Evolutionary conservation across 163 green algal species (phyloP), one percentile per base, ranked within the genome.

Genomic region (Scenedesmus sp.): DNA sequence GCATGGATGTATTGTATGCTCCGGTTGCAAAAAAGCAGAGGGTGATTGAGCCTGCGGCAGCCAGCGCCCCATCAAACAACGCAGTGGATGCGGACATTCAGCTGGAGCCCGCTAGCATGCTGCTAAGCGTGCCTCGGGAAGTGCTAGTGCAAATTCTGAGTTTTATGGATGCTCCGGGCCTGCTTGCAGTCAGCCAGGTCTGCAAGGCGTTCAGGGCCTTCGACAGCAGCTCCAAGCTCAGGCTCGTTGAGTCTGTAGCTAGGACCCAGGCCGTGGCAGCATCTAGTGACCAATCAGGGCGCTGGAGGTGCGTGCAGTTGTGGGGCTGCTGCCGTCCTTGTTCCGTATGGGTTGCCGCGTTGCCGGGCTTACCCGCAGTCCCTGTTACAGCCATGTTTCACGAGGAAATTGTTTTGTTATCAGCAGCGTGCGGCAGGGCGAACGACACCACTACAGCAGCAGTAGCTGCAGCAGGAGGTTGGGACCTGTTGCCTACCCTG

Each of bases 211-310:
- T 96, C 18, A 91, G 82, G 10, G 57, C 18, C 46, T 89, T 90
- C 5, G 87, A 95, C 70, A 83, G 74, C 8, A 59, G 60, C 15
- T 91, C 73, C 56, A n/a, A 91, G 8, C 70, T 95, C 12, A 76
- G 79, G 52, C 84, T 96, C 56, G 84, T 92, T 23, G 94, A 96
- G 77, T 76, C 92, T 55, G 70, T 93, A 13, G 94, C 94, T 0
- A 86, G 52, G 10, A 55, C 9, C 4, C 26, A 52, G 4, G 87
- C 67, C 1, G 0, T n/a, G 4, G 59, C 52, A 46, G 87, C 76
- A n/a, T 20, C n/a, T 46, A 76, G 87, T 8, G 87, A 91, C n/a
- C 74, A 91, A 59, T 34, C 56, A 13, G 76, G 55, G 26, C 87
- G 87, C 87, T 91, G 87, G 87, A 91, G 87, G 87, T 91, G 54